A percentile compares a stretch with the other conserved stretches of the same genome.
Conservation (phyloP, 164 flowering plant species). For the Liquidambar formosana region DNA sequence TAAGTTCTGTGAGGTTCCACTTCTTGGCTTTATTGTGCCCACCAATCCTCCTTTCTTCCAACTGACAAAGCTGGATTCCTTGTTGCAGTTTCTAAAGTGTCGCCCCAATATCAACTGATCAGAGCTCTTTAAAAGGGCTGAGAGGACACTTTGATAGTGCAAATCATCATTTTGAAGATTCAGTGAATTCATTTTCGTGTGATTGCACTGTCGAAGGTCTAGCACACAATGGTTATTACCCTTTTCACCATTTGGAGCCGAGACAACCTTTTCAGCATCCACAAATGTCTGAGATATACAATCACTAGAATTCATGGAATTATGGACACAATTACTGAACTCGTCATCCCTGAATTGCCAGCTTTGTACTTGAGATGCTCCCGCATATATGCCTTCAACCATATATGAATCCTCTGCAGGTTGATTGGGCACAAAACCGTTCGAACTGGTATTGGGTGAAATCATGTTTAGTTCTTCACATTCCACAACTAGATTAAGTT, state of each 20-base stretch:
- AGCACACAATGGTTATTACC: constrained; percentile 10
- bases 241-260: constrained; percentile 29
- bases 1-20: constrained; percentile 43
- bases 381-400: constrained; percentile 49
- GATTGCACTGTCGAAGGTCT: constrained; percentile 35
- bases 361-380: constrained; percentile 68
- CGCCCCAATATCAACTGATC: constrained; percentile 40
- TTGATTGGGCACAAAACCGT: constrained; percentile 39
- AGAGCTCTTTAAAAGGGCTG: constrained; percentile 52
- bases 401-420: constrained; percentile 50
- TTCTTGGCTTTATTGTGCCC: constrained; percentile 15
- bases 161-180: constrained; percentile 41
- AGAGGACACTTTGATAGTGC: constrained; percentile 62
- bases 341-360: constrained; percentile 77
- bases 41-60: constrained; percentile 49
- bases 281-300: constrained; percentile 64
- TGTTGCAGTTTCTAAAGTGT: constrained; percentile 23
- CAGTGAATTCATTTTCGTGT: constrained; percentile 30
- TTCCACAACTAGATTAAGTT: constrained; percentile 15
- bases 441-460: constrained; percentile 49
- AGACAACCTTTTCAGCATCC: constrained; percentile 29
- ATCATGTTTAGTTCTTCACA: constrained; percentile 27
- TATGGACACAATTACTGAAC: constrained; percentile 49
- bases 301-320: constrained; percentile 68
- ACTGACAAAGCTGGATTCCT: constrained; percentile 52